Conservation (phyloP, 306 rosid species). For the Quercus berberidifolia region DNA sequence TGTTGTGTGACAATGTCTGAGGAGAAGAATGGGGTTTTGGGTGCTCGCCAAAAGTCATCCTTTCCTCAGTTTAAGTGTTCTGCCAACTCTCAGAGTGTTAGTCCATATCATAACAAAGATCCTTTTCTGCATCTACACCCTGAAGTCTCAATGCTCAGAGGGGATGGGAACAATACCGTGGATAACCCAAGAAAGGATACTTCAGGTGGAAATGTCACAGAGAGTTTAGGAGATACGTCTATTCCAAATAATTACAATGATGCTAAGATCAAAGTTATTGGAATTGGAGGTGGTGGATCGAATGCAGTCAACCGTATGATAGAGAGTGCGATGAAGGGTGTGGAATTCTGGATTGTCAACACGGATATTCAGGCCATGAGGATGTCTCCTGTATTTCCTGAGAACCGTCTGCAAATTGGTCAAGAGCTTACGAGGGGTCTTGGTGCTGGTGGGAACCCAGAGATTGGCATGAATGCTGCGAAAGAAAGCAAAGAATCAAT, state of each 20-base stretch:
- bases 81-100: constrained; percentile 52
- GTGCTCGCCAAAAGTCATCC: constrained; percentile 41
- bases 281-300: constrained; percentile 97
- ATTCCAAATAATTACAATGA: constrained; percentile 52
- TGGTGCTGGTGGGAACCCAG: constrained; percentile 99
- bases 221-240: constrained; percentile 46
- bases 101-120: constrained; percentile 58
- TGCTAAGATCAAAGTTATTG: constrained; percentile 89
- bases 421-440: constrained; percentile 97
- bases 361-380: constrained; percentile 95
- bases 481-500: constrained; percentile 82
- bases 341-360: constrained; percentile 94
- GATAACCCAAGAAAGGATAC: constrained; percentile 58
- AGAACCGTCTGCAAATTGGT: constrained; percentile 85
- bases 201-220: constrained; percentile 44
- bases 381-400: constrained; percentile 85
- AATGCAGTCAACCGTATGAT: constrained; percentile 98
- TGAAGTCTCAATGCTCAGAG: constrained; percentile 90
- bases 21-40: constrained; percentile 35
- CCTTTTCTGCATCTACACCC: constrained; percentile 94
- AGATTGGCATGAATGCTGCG: constrained; percentile 99
- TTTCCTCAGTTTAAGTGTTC: constrained; percentile 52
- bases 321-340: constrained; percentile 95
- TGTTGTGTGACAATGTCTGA: constrained; percentile 36
- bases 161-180: constrained; percentile 52